Conservation (phyloP, 345 rosid species). For the Brassica cretica region DNA sequence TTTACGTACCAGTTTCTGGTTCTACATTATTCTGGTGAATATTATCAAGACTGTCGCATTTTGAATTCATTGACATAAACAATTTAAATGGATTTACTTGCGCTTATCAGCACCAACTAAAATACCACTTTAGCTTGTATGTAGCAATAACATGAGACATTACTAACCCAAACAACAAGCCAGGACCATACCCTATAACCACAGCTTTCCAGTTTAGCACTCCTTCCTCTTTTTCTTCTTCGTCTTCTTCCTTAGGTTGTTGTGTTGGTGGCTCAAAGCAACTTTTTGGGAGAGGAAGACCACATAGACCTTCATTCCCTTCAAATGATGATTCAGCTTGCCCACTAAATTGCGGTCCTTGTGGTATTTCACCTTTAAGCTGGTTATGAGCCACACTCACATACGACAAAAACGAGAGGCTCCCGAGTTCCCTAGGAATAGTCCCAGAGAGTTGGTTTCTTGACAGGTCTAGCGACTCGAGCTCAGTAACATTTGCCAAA, state of each 20-base stretch:
- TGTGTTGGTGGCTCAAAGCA: not conserved
- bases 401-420: not conserved
- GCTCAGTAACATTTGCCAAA: constrained; percentile 17
- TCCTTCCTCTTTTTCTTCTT: constrained; percentile 9
- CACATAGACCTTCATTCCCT: constrained; percentile 22
- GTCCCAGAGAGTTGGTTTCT: constrained; percentile 19
- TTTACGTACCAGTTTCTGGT: not conserved
- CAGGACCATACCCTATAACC: constrained; percentile 7
- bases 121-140: not conserved
- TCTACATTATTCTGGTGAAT: not conserved
- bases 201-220: not conserved
- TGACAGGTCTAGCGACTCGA: constrained; percentile 18
- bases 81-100: not conserved
- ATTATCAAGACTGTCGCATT: not conserved
- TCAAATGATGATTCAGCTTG: constrained; percentile 8
- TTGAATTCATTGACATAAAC: not conserved
- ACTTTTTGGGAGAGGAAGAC: constrained; percentile 19
- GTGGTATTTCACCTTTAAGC: constrained; percentile 14
- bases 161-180: not conserved
- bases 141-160: not conserved
- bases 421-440: constrained; percentile 2
- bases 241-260: not conserved
- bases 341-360: constrained; percentile 11
- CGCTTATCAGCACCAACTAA: not conserved
- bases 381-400: constrained; percentile 9